These are phyloP conservation scores for Ceratocystis lukuohia DNA, from an alignment of 2,329 filamentous ascomycete genomes.

Conservation along the genomic window DNA sequence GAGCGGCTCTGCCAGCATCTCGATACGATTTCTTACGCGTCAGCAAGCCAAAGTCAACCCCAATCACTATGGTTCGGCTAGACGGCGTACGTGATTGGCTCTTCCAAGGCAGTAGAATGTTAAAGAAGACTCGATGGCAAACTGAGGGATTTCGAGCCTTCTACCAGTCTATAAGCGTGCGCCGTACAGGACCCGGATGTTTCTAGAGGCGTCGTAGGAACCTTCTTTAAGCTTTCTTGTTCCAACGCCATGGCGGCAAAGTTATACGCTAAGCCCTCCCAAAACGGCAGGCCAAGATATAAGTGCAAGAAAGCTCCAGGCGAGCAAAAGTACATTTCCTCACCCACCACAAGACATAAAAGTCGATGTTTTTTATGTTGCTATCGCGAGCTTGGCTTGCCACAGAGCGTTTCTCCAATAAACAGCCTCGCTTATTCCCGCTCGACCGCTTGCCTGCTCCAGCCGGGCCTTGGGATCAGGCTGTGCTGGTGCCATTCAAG, in stretches of 20 bases:
- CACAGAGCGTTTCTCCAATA: neutral
- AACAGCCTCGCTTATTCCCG: neutral
- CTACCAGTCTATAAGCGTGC: neutral
- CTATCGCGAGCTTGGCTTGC: neutral
- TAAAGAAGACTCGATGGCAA: neutral
- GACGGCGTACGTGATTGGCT: neutral
- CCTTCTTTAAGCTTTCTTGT: neutral
- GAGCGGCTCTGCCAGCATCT: neutral
- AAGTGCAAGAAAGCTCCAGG: neutral
- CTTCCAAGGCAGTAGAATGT: too few relatives aligned
- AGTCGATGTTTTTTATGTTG: too few relatives aligned
- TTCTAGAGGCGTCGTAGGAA: neutral
- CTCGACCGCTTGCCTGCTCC: neutral
- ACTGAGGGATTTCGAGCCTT: neutral
- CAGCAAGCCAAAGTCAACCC: neutral
- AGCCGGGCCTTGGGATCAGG: neutral
- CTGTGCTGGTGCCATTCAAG: neutral
- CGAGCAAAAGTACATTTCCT: neutral
- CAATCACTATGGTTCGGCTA: neutral
- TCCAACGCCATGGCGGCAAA: neutral
- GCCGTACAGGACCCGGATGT: neutral
- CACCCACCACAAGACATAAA: neutral
- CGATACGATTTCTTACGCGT: neutral
- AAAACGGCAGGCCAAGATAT: neutral
- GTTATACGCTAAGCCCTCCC: neutral